Evolutionary conservation across 2,329 filamentous ascomycete genomes (phyloP).

Genomic region (Chalaropsis ovoidea): DNA sequence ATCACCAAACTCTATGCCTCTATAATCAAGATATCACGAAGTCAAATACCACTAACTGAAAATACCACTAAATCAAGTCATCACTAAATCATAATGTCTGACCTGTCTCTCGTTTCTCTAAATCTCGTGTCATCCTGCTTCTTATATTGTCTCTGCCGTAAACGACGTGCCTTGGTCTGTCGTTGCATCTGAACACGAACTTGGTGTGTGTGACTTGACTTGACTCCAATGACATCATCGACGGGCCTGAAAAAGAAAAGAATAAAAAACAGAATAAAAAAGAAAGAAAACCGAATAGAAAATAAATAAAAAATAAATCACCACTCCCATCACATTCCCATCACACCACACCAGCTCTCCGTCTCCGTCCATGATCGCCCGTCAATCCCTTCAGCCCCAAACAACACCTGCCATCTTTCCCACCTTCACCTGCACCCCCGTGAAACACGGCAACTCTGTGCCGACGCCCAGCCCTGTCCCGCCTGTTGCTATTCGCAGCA

Average conservation of each 20-base stretch:
- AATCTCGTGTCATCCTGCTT: neutral
- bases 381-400: neutral
- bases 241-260: neutral
- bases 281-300: neutral
- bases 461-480: neutral
- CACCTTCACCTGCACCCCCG: neutral
- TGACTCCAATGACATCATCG: conserved; percentile 2
- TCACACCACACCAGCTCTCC: too few species aligned
- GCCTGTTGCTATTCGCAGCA: too few species aligned
- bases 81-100: too few species aligned
- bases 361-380: neutral
- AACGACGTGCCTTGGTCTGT: neutral
- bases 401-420: neutral
- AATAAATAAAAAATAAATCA: too few species aligned
- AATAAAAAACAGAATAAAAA: neutral
- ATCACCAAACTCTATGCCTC: too few species aligned
- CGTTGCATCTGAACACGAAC: neutral
- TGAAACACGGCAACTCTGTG: neutral
- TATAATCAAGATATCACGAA: too few species aligned
- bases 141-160: neutral
- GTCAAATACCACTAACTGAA: too few species aligned
- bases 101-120: neutral
- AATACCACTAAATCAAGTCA: too few species aligned
- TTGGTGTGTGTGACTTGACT: too few species aligned
- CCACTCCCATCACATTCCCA: too few species aligned